These are phyloP conservation scores for Aspergillus steynii DNA, from an alignment of 495 filamentous ascomycete species.

Conservation along the genomic window DNA sequence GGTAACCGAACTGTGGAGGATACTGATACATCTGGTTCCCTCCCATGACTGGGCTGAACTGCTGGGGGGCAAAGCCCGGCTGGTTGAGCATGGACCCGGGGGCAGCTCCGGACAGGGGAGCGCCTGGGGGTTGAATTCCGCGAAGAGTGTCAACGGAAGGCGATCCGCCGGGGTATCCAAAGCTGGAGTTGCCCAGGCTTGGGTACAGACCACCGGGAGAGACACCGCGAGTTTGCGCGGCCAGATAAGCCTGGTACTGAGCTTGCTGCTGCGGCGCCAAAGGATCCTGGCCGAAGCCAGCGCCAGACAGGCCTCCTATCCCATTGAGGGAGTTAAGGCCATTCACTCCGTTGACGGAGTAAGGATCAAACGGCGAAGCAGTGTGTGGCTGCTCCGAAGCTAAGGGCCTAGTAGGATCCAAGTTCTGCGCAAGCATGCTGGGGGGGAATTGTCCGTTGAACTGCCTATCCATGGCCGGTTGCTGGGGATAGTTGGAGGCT, in stretches of 20 bases:
- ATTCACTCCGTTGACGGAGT: slow-evolving; percentile 39
- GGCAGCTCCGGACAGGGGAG: slow-evolving; percentile 34
- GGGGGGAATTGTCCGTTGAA: slow-evolving; percentile 46
- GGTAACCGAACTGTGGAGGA: slow-evolving; percentile 50
- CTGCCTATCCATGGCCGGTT: slow-evolving; percentile 47
- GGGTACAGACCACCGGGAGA: slow-evolving; percentile 46
- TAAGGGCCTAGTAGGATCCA: slow-evolving; percentile 38
- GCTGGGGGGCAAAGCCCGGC: slow-evolving; percentile 43
- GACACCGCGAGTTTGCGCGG: slow-evolving; percentile 45
- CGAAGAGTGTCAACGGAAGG: slow-evolving; percentile 47
- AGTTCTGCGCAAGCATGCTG: slow-evolving; percentile 37
- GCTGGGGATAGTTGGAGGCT: slow-evolving; percentile 41
- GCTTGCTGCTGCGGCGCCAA: slow-evolving; percentile 45
- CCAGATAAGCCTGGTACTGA: slow-evolving; percentile 48
- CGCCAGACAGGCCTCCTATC: slow-evolving; percentile 29
- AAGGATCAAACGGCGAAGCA: slow-evolving; percentile 42
- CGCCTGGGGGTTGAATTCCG: slow-evolving; percentile 37
- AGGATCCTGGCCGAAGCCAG: slow-evolving; percentile 43
- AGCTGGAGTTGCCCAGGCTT: slow-evolving; percentile 34
- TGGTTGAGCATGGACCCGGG: slow-evolving; percentile 46
- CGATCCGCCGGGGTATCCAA: slow-evolving; percentile 42
- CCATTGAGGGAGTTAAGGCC: slow-evolving; percentile 24
- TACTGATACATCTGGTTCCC: slow-evolving; percentile 55
- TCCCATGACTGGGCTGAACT: slow-evolving; percentile 49
- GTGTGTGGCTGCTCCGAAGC: slow-evolving; percentile 42